These are phyloP conservation scores for Tetrapisispora nanseiensis DNA, from an alignment of 805 yeast genomes.

Conservation along the genomic window DNA sequence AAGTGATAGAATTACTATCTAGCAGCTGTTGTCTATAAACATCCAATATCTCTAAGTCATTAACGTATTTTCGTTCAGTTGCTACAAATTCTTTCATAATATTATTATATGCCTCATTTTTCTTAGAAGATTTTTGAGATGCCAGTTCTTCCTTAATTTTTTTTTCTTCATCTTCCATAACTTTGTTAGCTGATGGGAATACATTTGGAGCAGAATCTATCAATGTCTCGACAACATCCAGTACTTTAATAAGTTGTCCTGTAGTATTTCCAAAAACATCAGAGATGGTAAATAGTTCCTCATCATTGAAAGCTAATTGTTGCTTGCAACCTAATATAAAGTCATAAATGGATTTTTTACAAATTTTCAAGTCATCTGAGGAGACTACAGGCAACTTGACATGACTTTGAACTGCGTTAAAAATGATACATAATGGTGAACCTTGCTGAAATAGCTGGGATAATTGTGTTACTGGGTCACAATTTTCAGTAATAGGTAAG, in stretches of 20 bases:
- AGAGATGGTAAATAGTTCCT: slow-evolving; percentile 79
- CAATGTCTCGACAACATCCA: slow-evolving; percentile 60
- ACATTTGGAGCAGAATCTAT: slow-evolving; percentile 43
- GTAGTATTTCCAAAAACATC: slow-evolving; percentile 81
- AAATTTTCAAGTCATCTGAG: slow-evolving; percentile 71
- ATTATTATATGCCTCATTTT: slow-evolving; percentile 34
- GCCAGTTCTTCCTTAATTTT: slow-evolving; percentile 6
- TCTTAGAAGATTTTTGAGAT: slow-evolving; percentile 16
- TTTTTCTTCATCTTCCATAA: slow-evolving; percentile 20
- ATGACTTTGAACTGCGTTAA: slow-evolving; percentile 57
- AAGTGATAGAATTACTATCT: slow-evolving; percentile 55
- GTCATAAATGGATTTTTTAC: slow-evolving; percentile 84
- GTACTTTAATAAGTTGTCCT: slow-evolving; percentile 62
- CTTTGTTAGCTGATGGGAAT: slow-evolving; percentile 27
- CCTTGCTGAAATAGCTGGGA: slow-evolving; percentile 89
- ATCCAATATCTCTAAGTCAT: slow-evolving; percentile 70
- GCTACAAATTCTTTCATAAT: slow-evolving; percentile 77
- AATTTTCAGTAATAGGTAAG: slow-evolving; percentile 58
- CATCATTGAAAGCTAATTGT: slow-evolving; percentile 64
- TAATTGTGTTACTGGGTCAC: slow-evolving; percentile 88
- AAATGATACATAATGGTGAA: slow-evolving; percentile 77
- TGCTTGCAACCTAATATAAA: slow-evolving; percentile 79
- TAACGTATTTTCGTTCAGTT: slow-evolving; percentile 88
- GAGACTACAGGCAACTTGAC: slow-evolving; percentile 53
- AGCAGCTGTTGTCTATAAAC: slow-evolving; percentile 60